Conservation (phyloP, 192 early-diverging fungal genomes). For the Geranomyces michiganensis region DNA sequence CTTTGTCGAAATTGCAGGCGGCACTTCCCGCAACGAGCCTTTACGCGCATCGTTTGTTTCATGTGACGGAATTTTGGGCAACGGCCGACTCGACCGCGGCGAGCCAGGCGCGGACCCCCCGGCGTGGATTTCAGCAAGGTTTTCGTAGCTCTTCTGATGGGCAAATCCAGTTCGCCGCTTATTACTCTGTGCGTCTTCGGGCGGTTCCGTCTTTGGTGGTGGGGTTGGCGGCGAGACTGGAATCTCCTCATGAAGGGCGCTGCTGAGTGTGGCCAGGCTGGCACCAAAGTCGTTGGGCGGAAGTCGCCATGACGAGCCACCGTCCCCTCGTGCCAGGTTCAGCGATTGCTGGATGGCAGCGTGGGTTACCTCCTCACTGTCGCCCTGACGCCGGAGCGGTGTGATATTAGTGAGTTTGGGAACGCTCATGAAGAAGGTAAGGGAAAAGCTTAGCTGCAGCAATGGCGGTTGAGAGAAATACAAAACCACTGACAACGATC, state of each 20-base stretch:
- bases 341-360: slow-evolving; percentile 14
- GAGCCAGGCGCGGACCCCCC: background rate
- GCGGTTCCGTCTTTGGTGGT: background rate
- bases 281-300: background rate
- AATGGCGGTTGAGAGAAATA: too few relatives aligned
- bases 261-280: background rate
- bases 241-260: background rate
- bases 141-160: background rate
- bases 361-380: background rate
- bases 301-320: background rate
- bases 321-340: background rate
- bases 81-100: background rate
- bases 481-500: too few relatives aligned
- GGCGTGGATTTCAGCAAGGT: background rate
- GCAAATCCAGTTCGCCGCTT: slow-evolving; percentile 3
- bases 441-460: too few relatives aligned
- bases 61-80: background rate
- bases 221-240: background rate
- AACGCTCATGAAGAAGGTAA: background rate
- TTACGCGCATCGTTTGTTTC: background rate
- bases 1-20: background rate
- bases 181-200: background rate
- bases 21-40: background rate
- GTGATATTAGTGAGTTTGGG: slow-evolving; percentile 10
- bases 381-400: background rate